phyloP scores from a whole-genome alignment of 768 basidiomycete genomes.

The Collybia nuda region DNA sequence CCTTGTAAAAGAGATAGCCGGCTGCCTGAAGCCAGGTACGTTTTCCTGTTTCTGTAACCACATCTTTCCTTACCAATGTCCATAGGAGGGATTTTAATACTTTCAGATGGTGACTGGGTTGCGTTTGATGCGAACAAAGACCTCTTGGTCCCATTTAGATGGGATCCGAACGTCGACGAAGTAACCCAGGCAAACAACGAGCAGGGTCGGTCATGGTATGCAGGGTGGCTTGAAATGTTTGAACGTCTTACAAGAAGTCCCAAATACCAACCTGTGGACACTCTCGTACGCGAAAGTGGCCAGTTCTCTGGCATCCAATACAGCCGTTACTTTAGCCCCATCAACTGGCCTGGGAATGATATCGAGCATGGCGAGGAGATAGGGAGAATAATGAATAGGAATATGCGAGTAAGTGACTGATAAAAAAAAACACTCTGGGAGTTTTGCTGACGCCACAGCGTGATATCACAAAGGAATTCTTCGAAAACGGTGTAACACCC shows the following conservation, averaged over 20 bases:
- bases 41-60: neutral
- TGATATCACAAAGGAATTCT: slow-evolving; percentile 9
- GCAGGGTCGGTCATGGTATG: slow-evolving; percentile 17
- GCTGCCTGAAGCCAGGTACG: slow-evolving; percentile 19
- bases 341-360: slow-evolving; percentile 18
- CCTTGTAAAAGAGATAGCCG: slow-evolving; percentile 10
- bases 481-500: slow-evolving; percentile 4
- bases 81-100: slow-evolving; percentile 20
- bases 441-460: neutral
- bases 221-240: slow-evolving; percentile 19
- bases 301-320: slow-evolving; percentile 4
- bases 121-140: slow-evolving; percentile 15
- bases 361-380: slow-evolving; percentile 16
- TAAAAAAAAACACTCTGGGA: neutral
- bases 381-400: slow-evolving; percentile 14
- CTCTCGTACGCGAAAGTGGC: slow-evolving; percentile 7
- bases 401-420: slow-evolving; percentile 12
- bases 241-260: slow-evolving; percentile 14
- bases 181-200: slow-evolving; percentile 8
- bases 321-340: slow-evolving; percentile 13
- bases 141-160: slow-evolving; percentile 15
- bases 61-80: neutral
- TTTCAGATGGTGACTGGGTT: slow-evolving; percentile 20
- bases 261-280: slow-evolving; percentile 13
- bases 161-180: slow-evolving; percentile 3